phyloP scores from a whole-genome alignment of 371 early-diverging fungal genomes.

The Racocetra persica region DNA sequence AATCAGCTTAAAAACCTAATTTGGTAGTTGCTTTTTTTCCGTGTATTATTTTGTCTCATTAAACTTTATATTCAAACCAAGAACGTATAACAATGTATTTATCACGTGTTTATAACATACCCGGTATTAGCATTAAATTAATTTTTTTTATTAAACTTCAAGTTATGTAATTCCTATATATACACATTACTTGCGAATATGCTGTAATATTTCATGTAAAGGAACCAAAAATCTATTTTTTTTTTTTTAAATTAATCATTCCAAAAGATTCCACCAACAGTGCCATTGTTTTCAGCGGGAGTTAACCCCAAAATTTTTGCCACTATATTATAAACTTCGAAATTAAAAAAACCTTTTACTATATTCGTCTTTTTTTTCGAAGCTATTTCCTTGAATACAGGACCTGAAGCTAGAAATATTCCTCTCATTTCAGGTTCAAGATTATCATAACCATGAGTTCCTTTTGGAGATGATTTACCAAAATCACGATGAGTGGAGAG shows the following conservation, averaged over 20 bases:
- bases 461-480: constrained; percentile 56
- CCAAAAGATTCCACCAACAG: constrained; percentile 20
- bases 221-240: too few relatives aligned
- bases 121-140: too few relatives aligned
- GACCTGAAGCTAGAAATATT: constrained; percentile 86
- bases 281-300: constrained; percentile 39
- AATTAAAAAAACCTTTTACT: constrained; percentile 32
- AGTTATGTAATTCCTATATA: too few relatives aligned
- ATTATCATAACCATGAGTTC: constrained; percentile 91
- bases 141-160: too few relatives aligned
- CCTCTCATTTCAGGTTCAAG: constrained; percentile 82
- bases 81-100: too few relatives aligned
- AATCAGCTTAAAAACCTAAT: too few relatives aligned
- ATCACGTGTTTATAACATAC: too few relatives aligned
- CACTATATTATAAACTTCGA: constrained; percentile 42
- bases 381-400: constrained; percentile 58
- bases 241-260: not conserved
- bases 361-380: not conserved
- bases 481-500: constrained; percentile 49
- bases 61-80: too few relatives aligned
- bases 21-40: too few relatives aligned
- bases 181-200: too few relatives aligned
- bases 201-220: too few relatives aligned
- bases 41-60: too few relatives aligned
- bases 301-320: constrained; percentile 33